These are phyloP conservation scores for Aspergillus biplanus DNA, from an alignment of 495 filamentous ascomycete species.

Conservation along the genomic window DNA sequence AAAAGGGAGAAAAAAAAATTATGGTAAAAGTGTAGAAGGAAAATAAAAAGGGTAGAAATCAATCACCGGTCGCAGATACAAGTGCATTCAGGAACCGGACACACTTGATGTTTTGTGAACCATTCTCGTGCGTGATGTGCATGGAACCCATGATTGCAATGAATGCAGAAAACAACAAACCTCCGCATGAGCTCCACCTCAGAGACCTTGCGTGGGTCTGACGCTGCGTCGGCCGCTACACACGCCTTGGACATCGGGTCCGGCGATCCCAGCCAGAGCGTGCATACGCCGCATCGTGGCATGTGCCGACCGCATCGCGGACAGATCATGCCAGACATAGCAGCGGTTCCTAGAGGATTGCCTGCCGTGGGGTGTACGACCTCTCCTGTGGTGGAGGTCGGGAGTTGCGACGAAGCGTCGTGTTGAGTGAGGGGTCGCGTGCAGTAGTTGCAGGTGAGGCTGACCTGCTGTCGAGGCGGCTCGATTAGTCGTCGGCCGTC, in stretches of 20 bases:
- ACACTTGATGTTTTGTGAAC: conserved; percentile 80
- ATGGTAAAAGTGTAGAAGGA: conserved; percentile 2
- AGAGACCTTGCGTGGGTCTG: conserved; percentile 32
- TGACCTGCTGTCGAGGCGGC: conserved; percentile 73
- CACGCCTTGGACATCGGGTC: conserved; percentile 65
- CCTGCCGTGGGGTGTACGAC: conserved; percentile 42
- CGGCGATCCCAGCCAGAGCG: conserved; percentile 80
- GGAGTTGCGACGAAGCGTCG: conserved; percentile 42
- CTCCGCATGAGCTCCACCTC: conserved; percentile 48
- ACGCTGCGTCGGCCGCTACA: conserved; percentile 52
- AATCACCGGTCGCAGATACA: conserved; percentile 70
- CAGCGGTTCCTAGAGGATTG: conserved; percentile 40
- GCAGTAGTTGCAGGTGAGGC: conserved; percentile 83
- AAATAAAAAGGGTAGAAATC: conserved; percentile 9
- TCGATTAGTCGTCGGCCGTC: conserved; percentile 66
- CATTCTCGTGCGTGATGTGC: conserved; percentile 85
- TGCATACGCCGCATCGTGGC: conserved; percentile 87
- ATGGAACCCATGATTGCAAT: conserved; percentile 89
- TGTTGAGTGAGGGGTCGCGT: conserved; percentile 56
- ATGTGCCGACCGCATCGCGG: conserved; percentile 86
- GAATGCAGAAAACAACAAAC: conserved; percentile 79
- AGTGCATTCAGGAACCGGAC: conserved; percentile 85
- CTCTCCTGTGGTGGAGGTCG: conserved; percentile 37
- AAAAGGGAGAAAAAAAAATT: conserved; percentile 10
- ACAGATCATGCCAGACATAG: conserved; percentile 64